Conservation (phyloP, 179 eudicot genomes). For the Heliamphora pulchella region DNA sequence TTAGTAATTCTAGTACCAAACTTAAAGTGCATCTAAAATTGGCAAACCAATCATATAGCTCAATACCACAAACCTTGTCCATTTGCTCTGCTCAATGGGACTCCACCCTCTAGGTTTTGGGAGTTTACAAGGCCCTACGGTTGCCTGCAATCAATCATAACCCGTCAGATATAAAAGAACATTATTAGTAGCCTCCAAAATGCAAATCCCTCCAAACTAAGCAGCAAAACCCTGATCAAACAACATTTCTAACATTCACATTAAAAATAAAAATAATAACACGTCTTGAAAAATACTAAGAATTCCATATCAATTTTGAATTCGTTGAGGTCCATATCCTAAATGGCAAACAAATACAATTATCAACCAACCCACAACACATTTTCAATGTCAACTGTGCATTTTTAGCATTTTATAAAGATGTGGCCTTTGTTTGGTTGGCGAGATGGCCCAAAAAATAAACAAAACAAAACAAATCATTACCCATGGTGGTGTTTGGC, state of each 20-base stretch:
- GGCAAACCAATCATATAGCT: background rate
- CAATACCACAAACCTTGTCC: constrained; percentile 66
- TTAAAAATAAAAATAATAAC: constrained; percentile 4
- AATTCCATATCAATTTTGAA: background rate
- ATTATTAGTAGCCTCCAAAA: background rate
- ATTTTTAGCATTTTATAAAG: background rate
- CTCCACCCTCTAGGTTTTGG: constrained; percentile 93
- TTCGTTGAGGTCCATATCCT: background rate
- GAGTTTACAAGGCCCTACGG: constrained; percentile 76
- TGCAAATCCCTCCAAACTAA: constrained; percentile 15
- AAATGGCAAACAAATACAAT: background rate
- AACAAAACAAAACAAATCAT: background rate
- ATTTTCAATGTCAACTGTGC: background rate
- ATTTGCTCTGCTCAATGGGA: constrained; percentile 91
- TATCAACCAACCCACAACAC: background rate
- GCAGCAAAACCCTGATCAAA: background rate
- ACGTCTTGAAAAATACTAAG: constrained; percentile 5
- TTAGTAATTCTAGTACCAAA: background rate
- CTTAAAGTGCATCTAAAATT: background rate
- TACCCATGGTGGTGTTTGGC: background rate
- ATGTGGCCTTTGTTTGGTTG: background rate
- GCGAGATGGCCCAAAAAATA: background rate
- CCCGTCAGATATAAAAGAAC: constrained; percentile 8
- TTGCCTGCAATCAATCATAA: constrained; percentile 56
- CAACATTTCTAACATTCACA: background rate